Base-by-base conservation (phyloP, 2,329 filamentous ascomycete genomes). In the Botrytis tulipae region DNA sequence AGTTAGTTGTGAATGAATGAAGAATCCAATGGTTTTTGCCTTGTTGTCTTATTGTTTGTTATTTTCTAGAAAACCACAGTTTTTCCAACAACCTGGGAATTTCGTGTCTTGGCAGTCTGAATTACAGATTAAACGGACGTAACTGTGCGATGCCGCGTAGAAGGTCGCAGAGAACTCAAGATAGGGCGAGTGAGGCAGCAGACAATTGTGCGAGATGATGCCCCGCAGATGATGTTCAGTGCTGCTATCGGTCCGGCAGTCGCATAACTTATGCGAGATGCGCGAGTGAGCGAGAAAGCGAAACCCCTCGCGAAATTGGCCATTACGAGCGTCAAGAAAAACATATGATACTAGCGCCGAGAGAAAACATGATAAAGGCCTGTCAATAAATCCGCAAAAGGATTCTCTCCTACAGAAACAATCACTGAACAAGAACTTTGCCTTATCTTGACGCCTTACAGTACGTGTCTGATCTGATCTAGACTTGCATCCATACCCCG, bases 371-470 rank as follows among this genome's bases (percentile, higher is more conserved):
- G 59, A 61, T 61, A 61, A 61, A 61, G 59, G 10, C 25, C 59
- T 35, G 9, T 61, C 59, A 61, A 61, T 35, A 32, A 61, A 61
- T 61, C 59, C 59, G 59, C n/a, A 61, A 61, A 61, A 61, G 29
- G 59, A 61, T 61, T 61, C 59, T 61, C 59, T 61, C 59, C 59
- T 61, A 61, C 59, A 61, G 59, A 61, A 61, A 61, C 59, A 61
- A 61, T 61, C 59, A 61, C 59, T 61, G n/a, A 61, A 61, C 59
- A 61, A 61, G 59, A 61, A 61, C 29, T 61, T 61, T 61, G 59
- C 59, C n/a, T 61, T 61, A 35, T 61, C 59, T 61, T 61, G 59
- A 61, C 29, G 59, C 29, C 59, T 18, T 35, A 61, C 59, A 61
- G 59, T 61, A 61, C 29, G 59, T 61, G 59, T 61, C 59, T 61